These are phyloP conservation scores for Strobilomyces confusus DNA, from an alignment of 768 basidiomycete species.

Conservation along the genomic window DNA sequence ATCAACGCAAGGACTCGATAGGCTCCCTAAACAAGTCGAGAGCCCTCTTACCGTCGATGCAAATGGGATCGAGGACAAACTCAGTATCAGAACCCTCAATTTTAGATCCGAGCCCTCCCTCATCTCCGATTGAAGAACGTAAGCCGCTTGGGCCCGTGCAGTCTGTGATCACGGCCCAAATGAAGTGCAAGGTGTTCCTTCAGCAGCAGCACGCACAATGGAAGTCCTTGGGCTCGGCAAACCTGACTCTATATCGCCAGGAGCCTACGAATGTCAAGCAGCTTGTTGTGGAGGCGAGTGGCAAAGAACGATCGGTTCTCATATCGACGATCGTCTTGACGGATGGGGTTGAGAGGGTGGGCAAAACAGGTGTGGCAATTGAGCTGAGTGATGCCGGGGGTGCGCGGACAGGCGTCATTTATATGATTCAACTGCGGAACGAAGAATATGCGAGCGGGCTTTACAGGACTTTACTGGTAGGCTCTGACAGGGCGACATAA, in stretches of 20 bases:
- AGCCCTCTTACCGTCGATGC: constrained; percentile 61
- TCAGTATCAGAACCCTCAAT: constrained; percentile 52
- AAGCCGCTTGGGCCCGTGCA: constrained; percentile 62
- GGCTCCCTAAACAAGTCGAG: constrained; percentile 34
- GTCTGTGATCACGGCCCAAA: constrained; percentile 78
- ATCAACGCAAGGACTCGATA: constrained; percentile 19
- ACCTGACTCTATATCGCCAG: constrained; percentile 82
- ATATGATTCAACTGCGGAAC: constrained; percentile 95
- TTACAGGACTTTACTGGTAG: constrained; percentile 82
- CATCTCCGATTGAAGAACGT: constrained; percentile 66
- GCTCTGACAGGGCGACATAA: constrained; percentile 65
- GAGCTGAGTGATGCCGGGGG: constrained; percentile 86
- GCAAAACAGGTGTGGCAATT: constrained; percentile 95
- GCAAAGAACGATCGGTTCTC: constrained; percentile 67
- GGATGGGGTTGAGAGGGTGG: constrained; percentile 97
- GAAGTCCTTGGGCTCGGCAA: constrained; percentile 90
- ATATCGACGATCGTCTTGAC: constrained; percentile 95
- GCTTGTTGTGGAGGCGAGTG: constrained; percentile 88
- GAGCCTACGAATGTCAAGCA: constrained; percentile 90
- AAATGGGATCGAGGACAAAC: constrained; percentile 46
- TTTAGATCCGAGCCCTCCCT: constrained; percentile 77
- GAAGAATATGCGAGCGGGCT: constrained; percentile 81
- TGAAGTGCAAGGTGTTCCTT: constrained; percentile 98
- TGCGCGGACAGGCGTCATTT: constrained; percentile 87
- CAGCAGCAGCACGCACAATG: constrained; percentile 96